Base-by-base conservation (phyloP, 306 rosid species). In the Begonia fuchsioides region DNA sequence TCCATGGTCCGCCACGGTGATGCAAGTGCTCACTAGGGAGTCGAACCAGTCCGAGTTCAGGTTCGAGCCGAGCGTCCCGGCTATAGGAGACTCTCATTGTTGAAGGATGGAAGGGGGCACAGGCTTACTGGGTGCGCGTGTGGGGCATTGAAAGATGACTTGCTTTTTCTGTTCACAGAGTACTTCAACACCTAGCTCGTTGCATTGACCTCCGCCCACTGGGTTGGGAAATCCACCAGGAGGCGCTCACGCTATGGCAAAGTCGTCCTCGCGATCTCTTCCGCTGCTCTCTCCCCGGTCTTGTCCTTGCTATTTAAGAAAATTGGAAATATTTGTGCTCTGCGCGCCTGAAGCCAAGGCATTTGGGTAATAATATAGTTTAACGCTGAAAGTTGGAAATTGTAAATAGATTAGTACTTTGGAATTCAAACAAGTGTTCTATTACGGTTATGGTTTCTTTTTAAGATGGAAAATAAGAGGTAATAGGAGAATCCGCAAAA, bases 1-100 rank as follows among this genome's bases (percentile, higher is more conserved):
- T 88, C 80, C 97, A 88, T 44, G 97, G 97, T 1, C 97, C 97
- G 3, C 97, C 93, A 4, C 51, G 66, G 26, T 88, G 97, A 88
- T 81, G 97, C 67, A 51, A 56, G 67, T 81, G 56, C 86, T 88
- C 7, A 88, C 97, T 0, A 95, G 93, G 3, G 88, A 76, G 50
- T 44, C 66, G 5, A 57, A 52, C 67, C 63, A 57, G 49, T 49
- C 50, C 1, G 85, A 61, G 35, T 88, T 88, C 70, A 49, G 53
- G 57, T 83, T 88, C 38, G 82, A 88, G 76, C 95, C 95, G 18
- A 65, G 82, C 56, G 35, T 62, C 0, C 62, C 82, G 0, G 83
- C 74, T 14, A 52, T 88, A 1, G 75, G 78, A 0, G 90, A 58
- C 53, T 58, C 65, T 81, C 15, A 68, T 88, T 44, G 68, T 71